These are phyloP conservation scores for Epithemia pelagica DNA, from an alignment of 108 stramenopile species.

Conservation along the genomic window DNA sequence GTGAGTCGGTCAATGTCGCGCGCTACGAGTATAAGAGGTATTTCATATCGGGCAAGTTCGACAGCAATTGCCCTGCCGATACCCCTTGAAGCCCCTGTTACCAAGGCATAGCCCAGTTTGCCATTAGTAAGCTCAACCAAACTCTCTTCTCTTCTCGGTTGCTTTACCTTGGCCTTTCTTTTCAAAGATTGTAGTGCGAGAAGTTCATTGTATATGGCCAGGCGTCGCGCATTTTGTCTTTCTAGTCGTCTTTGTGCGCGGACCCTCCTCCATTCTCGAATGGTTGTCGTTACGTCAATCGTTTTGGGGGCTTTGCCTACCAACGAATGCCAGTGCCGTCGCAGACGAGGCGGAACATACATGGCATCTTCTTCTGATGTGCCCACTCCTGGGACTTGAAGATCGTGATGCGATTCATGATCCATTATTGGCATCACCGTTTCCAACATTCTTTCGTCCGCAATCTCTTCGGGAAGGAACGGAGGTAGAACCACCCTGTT, in stretches of 20 bases:
- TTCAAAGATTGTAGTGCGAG: slow-evolving; percentile 39
- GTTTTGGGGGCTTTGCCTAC: slow-evolving; percentile 9
- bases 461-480: slow-evolving; percentile 50
- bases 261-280: slow-evolving; percentile 13
- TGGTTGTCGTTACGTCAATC: slow-evolving; percentile 2
- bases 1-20: slow-evolving; percentile 52
- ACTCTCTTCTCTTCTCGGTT: background rate
- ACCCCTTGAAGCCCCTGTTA: slow-evolving; percentile 77
- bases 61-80: slow-evolving; percentile 80
- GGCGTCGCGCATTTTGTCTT: slow-evolving; percentile 32
- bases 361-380: background rate
- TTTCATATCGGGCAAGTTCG: slow-evolving; percentile 75
- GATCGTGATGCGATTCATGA: background rate
- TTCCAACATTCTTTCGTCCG: background rate
- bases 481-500: slow-evolving; percentile 58
- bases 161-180: background rate
- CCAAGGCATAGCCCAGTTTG: slow-evolving; percentile 59
- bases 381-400: background rate
- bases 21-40: slow-evolving; percentile 79
- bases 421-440: background rate
- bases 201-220: slow-evolving; percentile 40
- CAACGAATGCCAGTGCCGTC: slow-evolving; percentile 23
- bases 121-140: background rate
- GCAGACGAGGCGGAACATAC: slow-evolving; percentile 25
- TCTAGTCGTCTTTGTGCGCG: slow-evolving; percentile 24